Evolutionary conservation across 352 stramenopile species (phyloP).

Genomic region (Phytophthora pistaciae): DNA sequence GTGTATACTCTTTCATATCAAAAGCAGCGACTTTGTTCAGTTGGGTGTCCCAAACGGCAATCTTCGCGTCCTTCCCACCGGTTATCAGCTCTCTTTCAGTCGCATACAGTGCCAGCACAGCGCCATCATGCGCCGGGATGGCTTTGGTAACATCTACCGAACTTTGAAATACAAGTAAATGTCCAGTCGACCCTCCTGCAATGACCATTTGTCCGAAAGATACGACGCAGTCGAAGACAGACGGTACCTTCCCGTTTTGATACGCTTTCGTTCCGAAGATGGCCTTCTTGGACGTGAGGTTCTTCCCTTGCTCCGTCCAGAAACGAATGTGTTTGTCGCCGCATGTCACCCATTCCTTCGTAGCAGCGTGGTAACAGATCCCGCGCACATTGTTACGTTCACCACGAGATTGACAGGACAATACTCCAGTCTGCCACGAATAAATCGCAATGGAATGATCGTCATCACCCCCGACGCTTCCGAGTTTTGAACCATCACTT

Average conservation of each 20-base stretch:
- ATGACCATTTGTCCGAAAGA: slow-evolving; percentile 61
- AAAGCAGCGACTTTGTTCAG: slow-evolving; percentile 50
- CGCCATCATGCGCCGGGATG: slow-evolving; percentile 57
- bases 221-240: slow-evolving; percentile 58
- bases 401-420: slow-evolving; percentile 63
- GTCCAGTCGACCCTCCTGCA: slow-evolving; percentile 70
- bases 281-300: slow-evolving; percentile 74
- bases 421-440: slow-evolving; percentile 64
- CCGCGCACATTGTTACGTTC: slow-evolving; percentile 65
- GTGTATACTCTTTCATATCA: slow-evolving; percentile 51
- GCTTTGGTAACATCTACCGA: slow-evolving; percentile 59
- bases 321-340: slow-evolving; percentile 81
- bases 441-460: slow-evolving; percentile 90
- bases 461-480: slow-evolving; percentile 81
- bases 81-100: slow-evolving; percentile 74
- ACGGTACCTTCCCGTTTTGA: slow-evolving; percentile 58
- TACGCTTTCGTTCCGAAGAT: slow-evolving; percentile 71
- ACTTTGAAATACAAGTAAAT: slow-evolving; percentile 80
- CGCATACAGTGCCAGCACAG: slow-evolving; percentile 60
- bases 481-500: slow-evolving; percentile 71
- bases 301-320: slow-evolving; percentile 80
- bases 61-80: slow-evolving; percentile 87
- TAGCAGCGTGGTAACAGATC: slow-evolving; percentile 57
- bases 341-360: slow-evolving; percentile 73
- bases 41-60: slow-evolving; percentile 87